Percentiles rank a stretch among this genome's conserved stretches.
Conservation (phyloP, 1,139 yeast species). For the Nakaseomyces bracarensis region DNA sequence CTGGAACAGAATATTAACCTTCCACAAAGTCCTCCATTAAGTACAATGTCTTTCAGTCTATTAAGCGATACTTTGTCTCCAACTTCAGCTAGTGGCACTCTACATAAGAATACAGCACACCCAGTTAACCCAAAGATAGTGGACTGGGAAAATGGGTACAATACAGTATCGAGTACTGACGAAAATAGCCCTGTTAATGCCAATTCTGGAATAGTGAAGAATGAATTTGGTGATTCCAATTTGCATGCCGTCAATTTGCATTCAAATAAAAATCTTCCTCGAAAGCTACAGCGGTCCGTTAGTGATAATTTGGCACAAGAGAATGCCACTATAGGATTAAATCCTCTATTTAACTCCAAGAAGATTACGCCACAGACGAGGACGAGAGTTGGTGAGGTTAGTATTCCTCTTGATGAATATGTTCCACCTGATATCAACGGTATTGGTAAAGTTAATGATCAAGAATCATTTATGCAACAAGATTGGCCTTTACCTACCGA, state of each 20-base stretch:
- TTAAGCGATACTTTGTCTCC: constrained; percentile 4
- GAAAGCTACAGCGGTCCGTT: constrained; percentile 9
- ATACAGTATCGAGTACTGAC: neutral
- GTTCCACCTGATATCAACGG: constrained; percentile 31
- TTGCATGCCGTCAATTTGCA: constrained; percentile 5
- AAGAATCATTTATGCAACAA: constrained; percentile 12
- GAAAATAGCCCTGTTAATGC: neutral
- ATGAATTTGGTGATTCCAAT: constrained; percentile 9
- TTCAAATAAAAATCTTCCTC: constrained; percentile 8
- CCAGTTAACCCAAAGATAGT: neutral
- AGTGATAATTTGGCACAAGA: constrained; percentile 13
- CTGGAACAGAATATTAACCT: constrained; percentile 25
- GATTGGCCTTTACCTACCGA: constrained; percentile 19
- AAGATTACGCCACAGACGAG: constrained; percentile 26
- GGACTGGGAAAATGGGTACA: constrained; percentile 5
- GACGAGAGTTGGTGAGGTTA: constrained; percentile 39
- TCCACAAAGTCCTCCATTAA: constrained; percentile 25
- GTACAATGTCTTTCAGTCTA: constrained; percentile 11
- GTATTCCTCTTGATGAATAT: constrained; percentile 40
- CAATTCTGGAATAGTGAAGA: neutral
- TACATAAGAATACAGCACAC: neutral
- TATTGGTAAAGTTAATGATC: constrained; percentile 29
- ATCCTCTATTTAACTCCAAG: constrained; percentile 25
- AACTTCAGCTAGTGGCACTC: constrained; percentile 20
- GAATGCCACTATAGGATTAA: constrained; percentile 26